Conservation (phyloP, 2,329 filamentous ascomycete species). For the Claviceps humidiphila region DNA sequence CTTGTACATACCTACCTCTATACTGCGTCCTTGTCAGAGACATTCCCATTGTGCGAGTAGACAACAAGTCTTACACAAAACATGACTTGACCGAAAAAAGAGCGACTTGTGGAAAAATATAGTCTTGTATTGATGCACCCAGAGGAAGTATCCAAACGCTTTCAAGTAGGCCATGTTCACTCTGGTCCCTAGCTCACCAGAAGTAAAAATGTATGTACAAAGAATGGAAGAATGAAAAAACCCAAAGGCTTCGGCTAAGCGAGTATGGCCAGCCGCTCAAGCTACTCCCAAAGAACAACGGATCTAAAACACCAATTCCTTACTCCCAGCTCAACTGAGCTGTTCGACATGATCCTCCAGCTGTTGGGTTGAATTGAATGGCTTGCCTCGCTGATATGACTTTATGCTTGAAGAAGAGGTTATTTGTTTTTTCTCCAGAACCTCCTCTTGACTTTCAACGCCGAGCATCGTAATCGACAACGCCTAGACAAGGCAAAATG, state of each 20-base stretch:
- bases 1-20: too few species aligned
- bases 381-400: neutral
- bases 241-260: neutral
- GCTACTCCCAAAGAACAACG: neutral
- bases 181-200: neutral
- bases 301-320: neutral
- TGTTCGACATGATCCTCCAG: neutral
- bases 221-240: neutral
- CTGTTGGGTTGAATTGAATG: neutral
- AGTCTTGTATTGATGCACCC: neutral
- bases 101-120: neutral
- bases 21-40: too few species aligned
- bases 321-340: neutral
- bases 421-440: neutral
- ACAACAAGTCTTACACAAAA: too few species aligned
- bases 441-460: neutral
- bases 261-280: neutral
- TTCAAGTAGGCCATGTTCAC: neutral
- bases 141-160: constrained; percentile 1
- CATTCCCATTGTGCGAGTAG: too few species aligned
- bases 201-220: constrained; percentile 1
- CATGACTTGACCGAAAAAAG: neutral
- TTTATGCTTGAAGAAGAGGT: neutral
- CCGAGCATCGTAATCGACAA: constrained; percentile 5
- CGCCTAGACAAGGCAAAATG: constrained; percentile 6